These are phyloP conservation scores for Mimosa pudica DNA, from an alignment of 306 rosid species.

Conservation along the genomic window DNA sequence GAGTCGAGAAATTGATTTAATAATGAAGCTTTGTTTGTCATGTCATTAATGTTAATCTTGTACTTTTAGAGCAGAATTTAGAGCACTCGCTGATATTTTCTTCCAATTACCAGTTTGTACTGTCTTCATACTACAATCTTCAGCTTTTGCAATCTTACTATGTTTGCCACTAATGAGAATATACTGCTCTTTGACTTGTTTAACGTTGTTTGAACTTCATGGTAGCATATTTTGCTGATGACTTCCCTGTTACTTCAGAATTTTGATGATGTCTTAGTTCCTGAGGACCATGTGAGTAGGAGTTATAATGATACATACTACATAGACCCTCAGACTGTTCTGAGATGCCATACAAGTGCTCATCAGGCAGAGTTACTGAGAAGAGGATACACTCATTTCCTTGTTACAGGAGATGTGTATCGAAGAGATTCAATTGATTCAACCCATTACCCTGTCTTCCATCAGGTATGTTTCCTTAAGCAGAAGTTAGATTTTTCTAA, in stretches of 20 bases:
- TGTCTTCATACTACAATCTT: constrained; percentile 18
- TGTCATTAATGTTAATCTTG: constrained; percentile 1
- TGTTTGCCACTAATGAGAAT: not conserved
- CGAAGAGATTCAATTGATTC: constrained; percentile 99
- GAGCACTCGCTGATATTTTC: not conserved
- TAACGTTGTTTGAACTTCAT: constrained; percentile 24
- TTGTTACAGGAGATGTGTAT: constrained; percentile 97
- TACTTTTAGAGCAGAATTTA: not conserved
- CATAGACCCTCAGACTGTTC: constrained; percentile 73
- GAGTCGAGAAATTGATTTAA: not conserved
- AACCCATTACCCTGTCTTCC: constrained; percentile 96
- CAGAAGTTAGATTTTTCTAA: constrained; percentile 19
- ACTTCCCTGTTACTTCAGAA: constrained; percentile 60
- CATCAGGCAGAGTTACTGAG: constrained; percentile 91
- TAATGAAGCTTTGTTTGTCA: not conserved
- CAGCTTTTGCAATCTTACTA: not conserved
- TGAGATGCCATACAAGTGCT: constrained; percentile 98
- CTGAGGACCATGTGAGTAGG: constrained; percentile 90
- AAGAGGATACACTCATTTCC: constrained; percentile 82
- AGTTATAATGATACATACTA: constrained; percentile 95
- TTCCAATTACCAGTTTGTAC: constrained; percentile 1
- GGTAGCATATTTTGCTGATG: constrained; percentile 26
- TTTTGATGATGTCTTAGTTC: constrained; percentile 99
- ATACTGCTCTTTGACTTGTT: constrained; percentile 25
- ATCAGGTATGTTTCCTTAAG: constrained; percentile 62